phyloP scores from a whole-genome alignment of 2,329 filamentous ascomycete species.

The Coniochaeta hoffmannii region DNA sequence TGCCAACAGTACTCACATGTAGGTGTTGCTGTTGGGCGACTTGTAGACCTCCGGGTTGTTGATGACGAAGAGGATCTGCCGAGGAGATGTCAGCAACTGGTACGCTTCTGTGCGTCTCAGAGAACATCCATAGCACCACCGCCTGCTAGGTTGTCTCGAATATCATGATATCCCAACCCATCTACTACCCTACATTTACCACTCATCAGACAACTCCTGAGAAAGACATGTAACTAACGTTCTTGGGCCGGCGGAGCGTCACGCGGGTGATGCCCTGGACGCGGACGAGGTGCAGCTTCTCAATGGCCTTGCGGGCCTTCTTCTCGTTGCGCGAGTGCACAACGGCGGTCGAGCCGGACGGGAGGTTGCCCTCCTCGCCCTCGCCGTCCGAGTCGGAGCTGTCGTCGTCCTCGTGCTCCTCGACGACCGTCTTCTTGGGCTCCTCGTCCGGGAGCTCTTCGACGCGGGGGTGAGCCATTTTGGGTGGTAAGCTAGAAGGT shows the following conservation, averaged over 20 bases:
- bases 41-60: constrained; percentile 99
- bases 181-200: background rate
- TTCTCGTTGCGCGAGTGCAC: constrained; percentile 99
- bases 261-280: constrained; percentile 97
- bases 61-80: constrained; percentile 96
- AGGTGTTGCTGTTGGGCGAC: constrained; percentile 98
- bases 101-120: constrained; percentile 9
- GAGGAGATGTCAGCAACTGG: background rate
- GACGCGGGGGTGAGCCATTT: constrained; percentile 95
- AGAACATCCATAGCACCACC: background rate
- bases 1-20: constrained; percentile 68
- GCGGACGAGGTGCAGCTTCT: constrained; percentile 95
- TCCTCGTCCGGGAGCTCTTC: constrained; percentile 95
- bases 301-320: constrained; percentile 99
- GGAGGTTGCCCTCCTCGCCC: constrained; percentile 54
- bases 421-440: constrained; percentile 71
- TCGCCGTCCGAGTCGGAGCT: constrained; percentile 74
- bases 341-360: constrained; percentile 79
- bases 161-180: background rate
- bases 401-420: constrained; percentile 64
- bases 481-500: constrained; percentile 31
- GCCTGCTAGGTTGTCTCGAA: background rate
- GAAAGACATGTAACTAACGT: constrained; percentile 60
- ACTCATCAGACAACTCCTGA: background rate
- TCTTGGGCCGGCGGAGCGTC: constrained; percentile 96